Conservation (phyloP, 768 basidiomycete species). For the Lyophyllum shimeji region DNA sequence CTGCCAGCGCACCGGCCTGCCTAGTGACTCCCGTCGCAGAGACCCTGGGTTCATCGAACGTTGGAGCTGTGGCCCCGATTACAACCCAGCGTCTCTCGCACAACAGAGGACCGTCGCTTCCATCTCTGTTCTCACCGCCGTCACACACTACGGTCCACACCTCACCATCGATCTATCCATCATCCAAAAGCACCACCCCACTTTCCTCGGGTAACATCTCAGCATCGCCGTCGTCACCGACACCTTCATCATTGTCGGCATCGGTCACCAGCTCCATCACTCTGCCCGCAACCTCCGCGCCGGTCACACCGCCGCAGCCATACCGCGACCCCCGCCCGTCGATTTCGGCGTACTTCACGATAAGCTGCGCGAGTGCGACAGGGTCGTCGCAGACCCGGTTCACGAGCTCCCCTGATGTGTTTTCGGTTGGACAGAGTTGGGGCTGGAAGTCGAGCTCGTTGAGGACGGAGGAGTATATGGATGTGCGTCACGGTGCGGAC, state of each 20-base stretch:
- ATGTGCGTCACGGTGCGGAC: constrained; percentile 33
- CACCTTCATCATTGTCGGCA: constrained; percentile 19
- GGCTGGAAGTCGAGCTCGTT: constrained; percentile 78
- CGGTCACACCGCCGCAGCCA: constrained; percentile 57
- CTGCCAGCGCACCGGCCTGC: constrained; percentile 53
- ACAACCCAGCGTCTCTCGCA: constrained; percentile 12
- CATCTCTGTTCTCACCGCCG: constrained; percentile 25
- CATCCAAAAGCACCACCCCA: constrained; percentile 45
- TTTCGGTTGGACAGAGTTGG: constrained; percentile 87
- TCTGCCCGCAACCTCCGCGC: constrained; percentile 44
- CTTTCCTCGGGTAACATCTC: constrained; percentile 17
- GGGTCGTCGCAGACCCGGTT: constrained; percentile 84
- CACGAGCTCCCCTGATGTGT: constrained; percentile 82
- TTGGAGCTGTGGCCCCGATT: constrained; percentile 7
- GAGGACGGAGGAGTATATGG: constrained; percentile 48
- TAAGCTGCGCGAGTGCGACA: constrained; percentile 78
- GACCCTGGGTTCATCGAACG: background rate
- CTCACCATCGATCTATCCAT: constrained; percentile 46
- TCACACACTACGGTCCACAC: constrained; percentile 35
- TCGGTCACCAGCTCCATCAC: constrained; percentile 12
- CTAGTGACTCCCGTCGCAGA: constrained; percentile 9
- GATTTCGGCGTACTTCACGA: constrained; percentile 79
- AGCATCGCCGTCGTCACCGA: constrained; percentile 22
- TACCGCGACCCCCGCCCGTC: constrained; percentile 74
- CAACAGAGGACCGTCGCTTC: constrained; percentile 31